phyloP scores from a whole-genome alignment of 1,284 basidiomycete genomes.

The Malassezia psittaci region DNA sequence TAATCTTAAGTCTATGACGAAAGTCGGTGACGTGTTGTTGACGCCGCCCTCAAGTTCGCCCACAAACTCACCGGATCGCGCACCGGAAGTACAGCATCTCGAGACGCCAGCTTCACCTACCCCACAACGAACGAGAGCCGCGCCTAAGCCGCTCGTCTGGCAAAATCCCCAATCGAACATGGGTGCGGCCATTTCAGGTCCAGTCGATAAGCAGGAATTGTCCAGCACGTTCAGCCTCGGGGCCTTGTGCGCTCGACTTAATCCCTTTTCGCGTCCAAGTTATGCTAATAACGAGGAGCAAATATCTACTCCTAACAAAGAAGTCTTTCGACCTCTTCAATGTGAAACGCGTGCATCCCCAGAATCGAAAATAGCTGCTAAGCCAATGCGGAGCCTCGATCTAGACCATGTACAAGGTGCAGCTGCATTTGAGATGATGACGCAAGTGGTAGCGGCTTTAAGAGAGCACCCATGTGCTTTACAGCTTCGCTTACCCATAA shows the following conservation, averaged over 20 bases:
- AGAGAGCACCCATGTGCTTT: slow-evolving; percentile 12
- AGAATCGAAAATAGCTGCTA: not conserved
- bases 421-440: slow-evolving; percentile 12
- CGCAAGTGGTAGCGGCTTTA: slow-evolving; percentile 10
- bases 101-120: slow-evolving; percentile 13
- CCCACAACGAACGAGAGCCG: slow-evolving; percentile 1
- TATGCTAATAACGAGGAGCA: no score
- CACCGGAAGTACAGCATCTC: not conserved
- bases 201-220: not conserved
- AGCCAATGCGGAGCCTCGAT: not conserved
- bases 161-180: not conserved
- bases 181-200: not conserved
- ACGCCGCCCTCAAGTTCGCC: slow-evolving; percentile 18
- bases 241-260: slow-evolving; percentile 14
- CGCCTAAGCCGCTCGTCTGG: slow-evolving; percentile 4
- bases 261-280: slow-evolving; percentile 1
- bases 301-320: no score
- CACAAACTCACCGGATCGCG: not conserved
- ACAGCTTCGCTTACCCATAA: slow-evolving; percentile 4
- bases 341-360: no score
- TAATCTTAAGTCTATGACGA: not conserved
- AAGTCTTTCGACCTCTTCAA: no score
- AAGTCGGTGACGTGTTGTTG: slow-evolving; percentile 1
- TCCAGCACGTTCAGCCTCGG: not conserved
- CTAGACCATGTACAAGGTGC: not conserved